phyloP scores from a whole-genome alignment of 495 filamentous ascomycete species.

The Penicillium tannophilum region DNA sequence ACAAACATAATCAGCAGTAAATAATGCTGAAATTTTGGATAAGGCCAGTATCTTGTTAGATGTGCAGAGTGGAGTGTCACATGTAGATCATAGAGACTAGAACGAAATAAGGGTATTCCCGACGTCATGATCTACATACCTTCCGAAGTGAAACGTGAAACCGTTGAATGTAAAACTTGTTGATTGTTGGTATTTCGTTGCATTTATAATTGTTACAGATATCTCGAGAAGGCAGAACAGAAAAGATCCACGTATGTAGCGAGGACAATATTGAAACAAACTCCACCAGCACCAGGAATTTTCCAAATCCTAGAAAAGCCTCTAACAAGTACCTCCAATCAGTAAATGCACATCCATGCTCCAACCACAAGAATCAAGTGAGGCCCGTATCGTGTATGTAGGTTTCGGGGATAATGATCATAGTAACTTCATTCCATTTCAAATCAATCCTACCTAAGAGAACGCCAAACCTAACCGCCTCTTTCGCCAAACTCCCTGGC shows the following conservation, averaged over 20 bases:
- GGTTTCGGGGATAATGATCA: neutral
- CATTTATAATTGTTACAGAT: neutral
- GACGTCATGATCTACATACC: too few relatives aligned
- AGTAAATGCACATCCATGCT: neutral
- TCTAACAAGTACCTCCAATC: neutral
- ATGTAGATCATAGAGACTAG: too few relatives aligned
- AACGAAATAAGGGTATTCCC: too few relatives aligned
- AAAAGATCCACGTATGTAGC: neutral
- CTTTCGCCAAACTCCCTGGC: conserved; percentile 90
- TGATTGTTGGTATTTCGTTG: neutral
- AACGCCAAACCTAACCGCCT: conserved; percentile 58
- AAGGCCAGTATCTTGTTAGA: too few relatives aligned
- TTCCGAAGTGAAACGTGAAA: too few relatives aligned
- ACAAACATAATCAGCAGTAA: too few relatives aligned
- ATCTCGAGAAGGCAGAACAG: neutral
- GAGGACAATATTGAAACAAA: neutral
- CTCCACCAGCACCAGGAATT: neutral
- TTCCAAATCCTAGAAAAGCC: neutral
- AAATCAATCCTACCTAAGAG: neutral
- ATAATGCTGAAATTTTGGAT: too few relatives aligned
- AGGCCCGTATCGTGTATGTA: neutral
- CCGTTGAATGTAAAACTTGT: too few relatives aligned
- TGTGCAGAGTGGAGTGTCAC: too few relatives aligned
- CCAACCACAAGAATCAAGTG: neutral
- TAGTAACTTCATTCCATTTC: neutral